Conservation (phyloP, 176 grass and related monocot species). For the Zea luxurians region DNA sequence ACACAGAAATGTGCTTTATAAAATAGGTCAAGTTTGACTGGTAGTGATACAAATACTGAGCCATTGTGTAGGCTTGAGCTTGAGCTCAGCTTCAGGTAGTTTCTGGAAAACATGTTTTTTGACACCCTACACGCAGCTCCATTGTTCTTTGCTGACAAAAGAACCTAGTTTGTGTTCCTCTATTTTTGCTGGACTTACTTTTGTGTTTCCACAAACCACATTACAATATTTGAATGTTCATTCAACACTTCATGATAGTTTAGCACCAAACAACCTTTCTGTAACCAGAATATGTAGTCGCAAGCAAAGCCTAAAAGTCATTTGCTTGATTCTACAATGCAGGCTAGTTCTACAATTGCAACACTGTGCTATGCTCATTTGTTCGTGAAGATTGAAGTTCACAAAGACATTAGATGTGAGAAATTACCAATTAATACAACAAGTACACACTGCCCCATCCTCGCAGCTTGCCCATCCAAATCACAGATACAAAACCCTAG, state of each 20-base stretch:
- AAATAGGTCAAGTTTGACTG: background rate
- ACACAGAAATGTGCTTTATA: background rate
- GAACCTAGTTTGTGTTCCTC: background rate
- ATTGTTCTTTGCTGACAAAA: background rate
- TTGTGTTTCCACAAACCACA: background rate
- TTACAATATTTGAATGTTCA: background rate
- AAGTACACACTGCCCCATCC: background rate
- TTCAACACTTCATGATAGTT: background rate
- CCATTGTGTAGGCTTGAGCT: background rate
- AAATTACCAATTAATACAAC: background rate
- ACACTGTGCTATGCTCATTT: background rate
- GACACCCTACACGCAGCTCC: background rate
- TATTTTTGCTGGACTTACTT: background rate
- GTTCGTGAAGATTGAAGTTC: background rate
- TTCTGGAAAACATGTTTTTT: background rate
- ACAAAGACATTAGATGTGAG: background rate
- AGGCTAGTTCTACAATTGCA: background rate
- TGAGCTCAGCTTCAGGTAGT: background rate
- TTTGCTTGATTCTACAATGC: background rate
- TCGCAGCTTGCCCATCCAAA: background rate
- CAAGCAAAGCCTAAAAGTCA: conserved; percentile 1
- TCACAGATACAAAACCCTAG: too few relatives aligned
- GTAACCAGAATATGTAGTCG: background rate
- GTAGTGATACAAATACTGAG: background rate
- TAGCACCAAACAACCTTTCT: background rate